Percentiles rank a stretch among this genome's conserved stretches.
Conservation (phyloP, 371 early-diverging fungal species). For the Apophysomyces ossiformis region DNA sequence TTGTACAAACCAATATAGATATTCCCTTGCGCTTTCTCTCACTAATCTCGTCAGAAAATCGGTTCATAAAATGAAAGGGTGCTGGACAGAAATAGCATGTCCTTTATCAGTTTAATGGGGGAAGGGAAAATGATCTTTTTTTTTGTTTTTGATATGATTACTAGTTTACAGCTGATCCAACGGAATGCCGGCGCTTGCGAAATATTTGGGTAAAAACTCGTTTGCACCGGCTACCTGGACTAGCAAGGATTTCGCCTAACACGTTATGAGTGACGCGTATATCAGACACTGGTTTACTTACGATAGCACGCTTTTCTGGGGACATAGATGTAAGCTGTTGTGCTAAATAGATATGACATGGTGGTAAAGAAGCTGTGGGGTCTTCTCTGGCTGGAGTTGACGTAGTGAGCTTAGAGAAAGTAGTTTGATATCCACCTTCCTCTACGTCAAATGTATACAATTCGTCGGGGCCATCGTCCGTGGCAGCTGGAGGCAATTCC, state of each 20-base stretch:
- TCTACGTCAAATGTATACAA: constrained; percentile 75
- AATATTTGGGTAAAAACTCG: constrained; percentile 45
- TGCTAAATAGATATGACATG: constrained; percentile 41
- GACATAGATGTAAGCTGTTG: constrained; percentile 45
- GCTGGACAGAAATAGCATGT: too few species aligned
- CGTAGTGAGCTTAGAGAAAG: constrained; percentile 71
- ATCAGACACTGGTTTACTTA: constrained; percentile 6
- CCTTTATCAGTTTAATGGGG: too few species aligned
- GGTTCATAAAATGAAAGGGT: too few species aligned
- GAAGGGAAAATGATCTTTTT: constrained; percentile 1
- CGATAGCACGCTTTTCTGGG: constrained; percentile 33
- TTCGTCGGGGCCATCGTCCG: constrained; percentile 69
- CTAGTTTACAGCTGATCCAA: constrained; percentile 31
- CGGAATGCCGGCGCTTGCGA: constrained; percentile 37
- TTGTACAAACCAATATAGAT: too few species aligned
- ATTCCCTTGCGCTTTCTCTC: too few species aligned
- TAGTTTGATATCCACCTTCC: constrained; percentile 78
- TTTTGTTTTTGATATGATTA: constrained; percentile 1
- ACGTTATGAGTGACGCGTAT: background rate
- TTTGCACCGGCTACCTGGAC: constrained; percentile 30
- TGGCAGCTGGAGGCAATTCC: constrained; percentile 59
- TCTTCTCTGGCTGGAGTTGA: constrained; percentile 50
- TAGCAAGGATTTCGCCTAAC: constrained; percentile 25
- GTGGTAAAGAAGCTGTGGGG: constrained; percentile 44
- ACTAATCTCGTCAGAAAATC: too few species aligned